Evolutionary conservation across 306 rosid genomes (phyloP), one percentile per base, ranked within the genome.

Genomic region (Lotus japonicus): DNA sequence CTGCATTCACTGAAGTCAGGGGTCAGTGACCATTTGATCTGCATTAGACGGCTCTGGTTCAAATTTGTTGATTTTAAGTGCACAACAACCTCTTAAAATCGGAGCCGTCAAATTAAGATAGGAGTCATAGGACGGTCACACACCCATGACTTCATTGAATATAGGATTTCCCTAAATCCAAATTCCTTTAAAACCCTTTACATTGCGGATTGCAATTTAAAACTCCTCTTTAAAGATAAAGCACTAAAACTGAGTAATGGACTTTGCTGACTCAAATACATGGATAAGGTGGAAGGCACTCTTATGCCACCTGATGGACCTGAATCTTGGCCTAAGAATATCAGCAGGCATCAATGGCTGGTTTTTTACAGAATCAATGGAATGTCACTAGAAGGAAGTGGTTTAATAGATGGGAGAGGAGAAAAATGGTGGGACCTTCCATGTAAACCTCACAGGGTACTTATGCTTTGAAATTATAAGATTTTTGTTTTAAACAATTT

Each of bases 371-470:
- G 87, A 85, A 70, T 90, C 54, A 68, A 84, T 58, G 83, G 80
- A 63, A 76, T 92, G 89, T 80, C 86, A 36, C 58, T 90, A 54
- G 82, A 82, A 83, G 98, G 98, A 59, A 64, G 82, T n/a, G 98
- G 97, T 36, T 60, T 90, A 44, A 90, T 92, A 26, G 90, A 92
- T 70, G 98, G 98, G 0, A 85, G 90, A 80, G 98, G 98, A 62
- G 74, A 85, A 62, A 92, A 92, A 84, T 92, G 98, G 98, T 92
- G 98, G 98, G 81, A 86, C 53, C 98, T 92, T 72, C 97, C 98
- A n/a, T 92, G 97, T 78, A 92, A 92, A 74, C 97, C 97, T 58
- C 97, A 86, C 78, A 88, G 61, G 94, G 98, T 92, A 84, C 6
- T 51, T 11, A 36, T 62, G 3, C 46, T 31, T 56, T 56, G 43